phyloP scores from a whole-genome alignment of 441 rosid genomes.

The Mallotus japonicus region DNA sequence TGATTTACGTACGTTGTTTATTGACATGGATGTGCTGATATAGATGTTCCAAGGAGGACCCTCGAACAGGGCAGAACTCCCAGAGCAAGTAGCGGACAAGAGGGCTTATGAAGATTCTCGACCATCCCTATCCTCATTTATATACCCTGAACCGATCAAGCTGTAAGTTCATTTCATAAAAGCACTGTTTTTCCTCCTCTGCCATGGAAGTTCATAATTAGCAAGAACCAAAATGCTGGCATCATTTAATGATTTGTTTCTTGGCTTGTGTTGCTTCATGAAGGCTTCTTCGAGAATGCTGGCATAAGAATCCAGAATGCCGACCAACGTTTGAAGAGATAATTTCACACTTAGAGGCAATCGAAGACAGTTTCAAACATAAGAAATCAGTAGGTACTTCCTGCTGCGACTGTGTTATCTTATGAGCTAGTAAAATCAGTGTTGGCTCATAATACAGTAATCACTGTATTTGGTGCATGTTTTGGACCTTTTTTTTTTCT shows the following conservation, averaged over 20 bases:
- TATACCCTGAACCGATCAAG: constrained; percentile 49
- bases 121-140: constrained; percentile 46
- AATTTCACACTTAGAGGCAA: constrained; percentile 45
- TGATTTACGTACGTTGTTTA: no score
- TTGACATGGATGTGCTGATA: constrained; percentile 15
- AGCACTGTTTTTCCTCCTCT: constrained; percentile 10
- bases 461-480: neutral
- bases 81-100: constrained; percentile 54
- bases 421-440: constrained; percentile 22
- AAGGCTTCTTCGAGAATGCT: constrained; percentile 63
- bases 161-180: constrained; percentile 31
- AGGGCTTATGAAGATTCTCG: constrained; percentile 60
- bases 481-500: neutral
- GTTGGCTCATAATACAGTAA: neutral
- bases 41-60: constrained; percentile 62
- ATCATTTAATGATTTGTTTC: neutral
- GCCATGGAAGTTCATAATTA: neutral
- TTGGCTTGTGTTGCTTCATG: neutral
- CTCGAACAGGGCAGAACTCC: constrained; percentile 40
- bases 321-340: constrained; percentile 63
- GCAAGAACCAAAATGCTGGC: neutral
- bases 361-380: constrained; percentile 32
- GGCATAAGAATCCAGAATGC: constrained; percentile 65
- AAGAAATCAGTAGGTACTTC: constrained; percentile 7
- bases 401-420: constrained; percentile 34